Evolutionary conservation across 2,329 filamentous ascomycete species (phyloP), one percentile per base, ranked within the genome.

Genomic region (Epichloe gansuensis): DNA sequence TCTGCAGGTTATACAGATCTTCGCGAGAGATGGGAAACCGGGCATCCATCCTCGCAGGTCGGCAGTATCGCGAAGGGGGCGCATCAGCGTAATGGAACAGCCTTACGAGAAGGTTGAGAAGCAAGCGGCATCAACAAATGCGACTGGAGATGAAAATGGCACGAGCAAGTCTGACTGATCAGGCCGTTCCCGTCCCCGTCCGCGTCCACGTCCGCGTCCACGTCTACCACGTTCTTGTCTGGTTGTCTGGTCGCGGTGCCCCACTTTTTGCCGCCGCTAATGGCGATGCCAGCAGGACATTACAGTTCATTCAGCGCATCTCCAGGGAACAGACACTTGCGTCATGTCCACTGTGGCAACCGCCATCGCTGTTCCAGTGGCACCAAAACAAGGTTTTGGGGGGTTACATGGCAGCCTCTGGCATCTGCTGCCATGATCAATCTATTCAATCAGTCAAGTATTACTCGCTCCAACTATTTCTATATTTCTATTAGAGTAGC

Each of bases 1-100:
- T 83, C 68, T 84, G 80, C 66, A 85, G 73, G 74, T 73, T 77
- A 64, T 82, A 80, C 62, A 84, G 71, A 68, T 84, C 80, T 72
- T 84, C 81, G 63, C 79, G 77, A 60, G 74, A 73, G 58, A 75
- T 71, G 46, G 74, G 64, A 62, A 80, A 81, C 59, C 80, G 77
- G 57, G 76, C 69, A 77, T 85, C 81, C 81, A 85, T 85, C 58
- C 76, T 78, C 47, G 40, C 34, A 25, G 35, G 38, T 21, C 41
- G 23, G 43, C 48, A n/a, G 21, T 27, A 50, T 42, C 31, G 40
- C 39, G 40, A 35, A 34, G 17, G 40, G 17, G 31, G 17, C 40
- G 41, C 48, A 50, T 50, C 40, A 50, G 48, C 31, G 40, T 50
- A 12, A 21, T 44, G 13, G 27, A 17, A 21, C 17, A 17, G 31